phyloP scores from a whole-genome alignment of 2,329 filamentous ascomycete species.

The Zelopaecilomyces penicillatus region DNA sequence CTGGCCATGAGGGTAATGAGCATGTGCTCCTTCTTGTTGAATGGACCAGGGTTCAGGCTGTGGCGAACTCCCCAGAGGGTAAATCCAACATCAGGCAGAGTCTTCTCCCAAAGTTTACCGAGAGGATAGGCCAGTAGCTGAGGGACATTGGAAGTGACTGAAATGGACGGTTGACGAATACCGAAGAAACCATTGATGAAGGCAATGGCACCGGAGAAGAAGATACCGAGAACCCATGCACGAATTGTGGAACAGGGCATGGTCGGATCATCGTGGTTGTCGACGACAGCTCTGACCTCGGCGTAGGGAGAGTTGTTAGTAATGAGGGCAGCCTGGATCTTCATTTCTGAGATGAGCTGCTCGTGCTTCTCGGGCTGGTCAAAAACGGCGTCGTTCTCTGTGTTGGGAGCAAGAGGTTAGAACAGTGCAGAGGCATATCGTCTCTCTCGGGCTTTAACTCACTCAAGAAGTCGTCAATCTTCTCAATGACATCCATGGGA shows the following conservation, averaged over 20 bases:
- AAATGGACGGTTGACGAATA: constrained; percentile 43
- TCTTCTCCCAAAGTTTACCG: constrained; percentile 35
- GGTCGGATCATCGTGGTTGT: constrained; percentile 43
- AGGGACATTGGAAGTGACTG: constrained; percentile 41
- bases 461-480: constrained; percentile 27
- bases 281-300: constrained; percentile 46
- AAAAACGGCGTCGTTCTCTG: constrained; percentile 22
- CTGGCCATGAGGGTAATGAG: constrained; percentile 50
- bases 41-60: constrained; percentile 41
- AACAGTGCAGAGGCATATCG: background rate
- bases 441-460: constrained; percentile 10
- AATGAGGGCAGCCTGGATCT: constrained; percentile 42
- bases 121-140: constrained; percentile 45
- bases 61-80: constrained; percentile 30
- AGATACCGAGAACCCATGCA: constrained; percentile 40
- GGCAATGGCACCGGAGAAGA: constrained; percentile 36
- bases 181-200: constrained; percentile 48
- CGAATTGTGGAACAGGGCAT: constrained; percentile 43
- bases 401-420: constrained; percentile 6
- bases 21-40: constrained; percentile 49
- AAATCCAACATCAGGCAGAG: constrained; percentile 37
- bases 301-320: constrained; percentile 47
- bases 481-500: constrained; percentile 22
- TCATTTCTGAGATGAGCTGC: constrained; percentile 39
- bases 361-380: constrained; percentile 27